A percentile compares a stretch with the other conserved stretches of the same genome.
Evolutionary conservation across 176 grass and related monocot genomes (phyloP).

Genomic region (Juncus inflexus): DNA sequence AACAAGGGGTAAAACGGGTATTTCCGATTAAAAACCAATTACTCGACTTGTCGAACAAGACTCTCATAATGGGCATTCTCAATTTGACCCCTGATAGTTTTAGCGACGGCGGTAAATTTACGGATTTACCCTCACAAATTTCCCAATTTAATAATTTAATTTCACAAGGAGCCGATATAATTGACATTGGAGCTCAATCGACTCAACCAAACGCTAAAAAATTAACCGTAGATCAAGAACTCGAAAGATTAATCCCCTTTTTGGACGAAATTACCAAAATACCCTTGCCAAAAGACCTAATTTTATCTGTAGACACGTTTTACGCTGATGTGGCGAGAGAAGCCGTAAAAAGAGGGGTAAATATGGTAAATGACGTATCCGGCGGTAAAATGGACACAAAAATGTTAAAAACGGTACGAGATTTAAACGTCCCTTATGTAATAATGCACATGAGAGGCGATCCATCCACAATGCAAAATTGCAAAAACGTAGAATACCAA

Average conservation of each 20-base stretch:
- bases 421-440: slow-evolving; percentile 76
- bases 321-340: slow-evolving; percentile 62
- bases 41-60: slow-evolving; percentile 64
- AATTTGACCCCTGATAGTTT: slow-evolving; percentile 92
- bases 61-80: slow-evolving; percentile 76
- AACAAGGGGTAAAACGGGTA: slow-evolving; percentile 63
- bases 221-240: slow-evolving; percentile 63
- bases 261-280: slow-evolving; percentile 51
- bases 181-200: slow-evolving; percentile 92
- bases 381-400: slow-evolving; percentile 63
- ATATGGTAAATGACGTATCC: slow-evolving; percentile 84
- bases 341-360: slow-evolving; percentile 73
- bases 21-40: slow-evolving; percentile 43
- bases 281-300: slow-evolving; percentile 60
- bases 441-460: slow-evolving; percentile 86
- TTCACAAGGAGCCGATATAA: slow-evolving; percentile 79
- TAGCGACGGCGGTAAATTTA: slow-evolving; percentile 87
- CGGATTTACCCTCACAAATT: slow-evolving; percentile 45
- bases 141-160: slow-evolving; percentile 56
- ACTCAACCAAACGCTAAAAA: slow-evolving; percentile 67
- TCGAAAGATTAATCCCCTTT: slow-evolving; percentile 67
- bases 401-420: slow-evolving; percentile 61
- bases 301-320: slow-evolving; percentile 82
- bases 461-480: slow-evolving; percentile 76
- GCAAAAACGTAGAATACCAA: slow-evolving; percentile 62